Evolutionary conservation across 192 early-diverging fungal genomes (phyloP), one percentile per base, ranked within the genome.

Genomic region (Linnemannia exigua): DNA sequence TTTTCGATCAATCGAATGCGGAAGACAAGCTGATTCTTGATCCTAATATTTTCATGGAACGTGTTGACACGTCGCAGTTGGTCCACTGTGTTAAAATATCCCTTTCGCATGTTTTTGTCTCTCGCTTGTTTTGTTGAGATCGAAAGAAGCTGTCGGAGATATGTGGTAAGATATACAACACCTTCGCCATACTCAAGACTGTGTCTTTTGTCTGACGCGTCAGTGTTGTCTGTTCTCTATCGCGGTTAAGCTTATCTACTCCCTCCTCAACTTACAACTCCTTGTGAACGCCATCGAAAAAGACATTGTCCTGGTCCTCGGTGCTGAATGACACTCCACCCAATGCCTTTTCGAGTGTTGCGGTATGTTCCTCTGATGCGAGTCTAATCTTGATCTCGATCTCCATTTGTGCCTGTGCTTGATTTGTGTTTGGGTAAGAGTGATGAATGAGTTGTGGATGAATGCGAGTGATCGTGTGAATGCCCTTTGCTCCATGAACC

Each of bases 341-440:
- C 2, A 86, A 75, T 36, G 84, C 74, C 17, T 31, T 41, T 61
- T 86, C 84, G 31, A 86, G 66, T 66, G 17, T 79, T 5, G 61
- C 50, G 28, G 78, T 80, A 58, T 79, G 78, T 14, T 76, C 70
- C 41, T 86, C 84, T 7, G 84, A 69, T 12, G 73, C 52, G 0
- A 86, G 41, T 70, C 84, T 86, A 66, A 86, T 76, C 79, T 86
- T 86, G 84, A 86, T 80, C 46, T 86, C 84, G n/a, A 80, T 76
- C 69, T 85, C 83, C 83, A 85, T 83, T 17, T 54, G 28, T 50
- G 66, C 46, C 19, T 7, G n/a, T n/a, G n/a, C n/a, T 67, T n/a
- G 17, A 44, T 37, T 31, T 54, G 38, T 28, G 54, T 36, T n/a
- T n/a, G n/a, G 35, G 19, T 74, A 51, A 44, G 25, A 44, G 41